Conservation (phyloP, 805 yeast species). For the Candida koratica region DNA sequence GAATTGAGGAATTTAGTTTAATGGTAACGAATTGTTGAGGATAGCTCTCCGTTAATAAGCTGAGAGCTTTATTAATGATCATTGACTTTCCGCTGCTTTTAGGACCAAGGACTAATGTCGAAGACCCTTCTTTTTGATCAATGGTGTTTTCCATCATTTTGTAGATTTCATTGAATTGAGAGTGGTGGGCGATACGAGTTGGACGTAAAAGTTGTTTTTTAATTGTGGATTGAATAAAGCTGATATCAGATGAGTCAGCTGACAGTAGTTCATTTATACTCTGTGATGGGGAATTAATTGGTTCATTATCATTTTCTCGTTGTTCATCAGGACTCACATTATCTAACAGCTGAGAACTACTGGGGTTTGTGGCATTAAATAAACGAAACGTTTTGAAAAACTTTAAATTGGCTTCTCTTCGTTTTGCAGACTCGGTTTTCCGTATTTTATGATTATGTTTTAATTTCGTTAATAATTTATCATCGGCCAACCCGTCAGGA, state of each 20-base stretch:
- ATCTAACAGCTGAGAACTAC: not conserved
- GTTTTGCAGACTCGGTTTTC: conserved; percentile 7
- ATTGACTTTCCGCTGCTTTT: conserved; percentile 72
- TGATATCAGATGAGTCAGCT: too few species aligned
- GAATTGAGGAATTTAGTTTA: conserved; percentile 65
- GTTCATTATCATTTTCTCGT: not conserved
- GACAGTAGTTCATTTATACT: too few species aligned
- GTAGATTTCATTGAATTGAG: conserved; percentile 47
- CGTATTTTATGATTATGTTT: conserved; percentile 12
- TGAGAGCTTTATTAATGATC: conserved; percentile 55
- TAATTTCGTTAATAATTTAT: conserved; percentile 19
- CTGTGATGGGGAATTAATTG: not conserved
- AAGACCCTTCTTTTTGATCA: conserved; percentile 69
- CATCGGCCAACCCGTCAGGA: conserved; percentile 17
- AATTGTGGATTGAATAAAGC: conserved; percentile 16
- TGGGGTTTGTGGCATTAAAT: not conserved
- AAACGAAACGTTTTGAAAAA: conserved; percentile 8
- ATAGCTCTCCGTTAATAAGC: conserved; percentile 37
- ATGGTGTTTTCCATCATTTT: conserved; percentile 62
- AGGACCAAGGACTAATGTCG: conserved; percentile 77
- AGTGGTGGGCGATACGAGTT: conserved; percentile 17
- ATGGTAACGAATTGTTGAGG: conserved; percentile 57
- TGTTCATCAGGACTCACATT: not conserved
- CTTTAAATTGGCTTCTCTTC: conserved; percentile 2
- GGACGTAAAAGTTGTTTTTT: conserved; percentile 20